A percentile compares a stretch with the other conserved stretches of the same genome.
Evolutionary conservation across 2,329 filamentous ascomycete genomes (phyloP).

Genomic region (Coniella vitis): DNA sequence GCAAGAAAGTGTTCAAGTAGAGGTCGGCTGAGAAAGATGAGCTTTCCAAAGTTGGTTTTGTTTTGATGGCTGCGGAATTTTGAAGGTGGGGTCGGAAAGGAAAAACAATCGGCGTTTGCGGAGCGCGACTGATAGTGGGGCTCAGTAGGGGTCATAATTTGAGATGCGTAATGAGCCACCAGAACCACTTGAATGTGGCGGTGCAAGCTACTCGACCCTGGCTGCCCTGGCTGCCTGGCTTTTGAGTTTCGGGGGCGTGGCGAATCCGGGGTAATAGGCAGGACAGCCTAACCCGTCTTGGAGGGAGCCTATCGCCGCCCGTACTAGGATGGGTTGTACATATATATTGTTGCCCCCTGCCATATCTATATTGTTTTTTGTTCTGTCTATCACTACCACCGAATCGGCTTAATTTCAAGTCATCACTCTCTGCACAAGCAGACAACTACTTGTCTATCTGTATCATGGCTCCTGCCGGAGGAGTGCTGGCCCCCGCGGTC

Average conservation of each 20-base stretch:
- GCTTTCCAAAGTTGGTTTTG: slow-evolving; percentile 3
- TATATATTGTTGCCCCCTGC: too few relatives aligned
- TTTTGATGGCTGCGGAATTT: slow-evolving; percentile 1
- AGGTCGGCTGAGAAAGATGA: background rate
- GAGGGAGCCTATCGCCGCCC: too few relatives aligned
- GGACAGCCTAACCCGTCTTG: too few relatives aligned
- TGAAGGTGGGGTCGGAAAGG: slow-evolving; percentile 13
- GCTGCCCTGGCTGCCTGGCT: background rate
- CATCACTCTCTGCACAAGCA: slow-evolving; percentile 3
- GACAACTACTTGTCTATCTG: slow-evolving; percentile 17
- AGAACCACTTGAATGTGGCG: too few relatives aligned
- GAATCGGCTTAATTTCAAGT: too few relatives aligned
- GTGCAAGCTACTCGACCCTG: background rate
- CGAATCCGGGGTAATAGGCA: background rate
- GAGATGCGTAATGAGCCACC: too few relatives aligned
- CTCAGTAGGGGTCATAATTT: too few relatives aligned
- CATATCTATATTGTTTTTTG: too few relatives aligned
- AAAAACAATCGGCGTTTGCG: slow-evolving; percentile 11
- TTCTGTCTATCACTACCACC: too few relatives aligned
- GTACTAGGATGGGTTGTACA: too few relatives aligned
- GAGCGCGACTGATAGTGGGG: too few relatives aligned
- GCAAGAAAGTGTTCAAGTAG: background rate
- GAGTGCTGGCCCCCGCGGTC: slow-evolving; percentile 50
- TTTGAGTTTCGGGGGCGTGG: background rate
- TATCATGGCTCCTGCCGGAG: slow-evolving; percentile 50